These are phyloP conservation scores for Aureobasidium sp. DNA, from an alignment of 2,329 filamentous ascomycete genomes.

Conservation along the genomic window DNA sequence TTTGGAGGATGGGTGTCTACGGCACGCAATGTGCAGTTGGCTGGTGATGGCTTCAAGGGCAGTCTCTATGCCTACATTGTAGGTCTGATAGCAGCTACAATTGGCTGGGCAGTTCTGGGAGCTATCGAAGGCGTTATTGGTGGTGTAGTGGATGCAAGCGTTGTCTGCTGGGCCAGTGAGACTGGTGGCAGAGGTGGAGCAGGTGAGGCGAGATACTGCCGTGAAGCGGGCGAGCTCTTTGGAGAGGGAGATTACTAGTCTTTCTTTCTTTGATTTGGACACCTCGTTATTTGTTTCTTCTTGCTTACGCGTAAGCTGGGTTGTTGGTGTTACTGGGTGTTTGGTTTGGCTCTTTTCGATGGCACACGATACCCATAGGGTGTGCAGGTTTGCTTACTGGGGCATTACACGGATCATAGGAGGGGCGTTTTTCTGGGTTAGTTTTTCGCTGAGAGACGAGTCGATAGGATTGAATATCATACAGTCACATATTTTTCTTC, in stretches of 20 bases:
- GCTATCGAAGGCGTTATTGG: slow-evolving; percentile 31
- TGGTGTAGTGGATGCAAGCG: slow-evolving; percentile 42
- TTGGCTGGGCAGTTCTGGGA: slow-evolving; percentile 83
- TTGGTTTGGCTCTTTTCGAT: background rate
- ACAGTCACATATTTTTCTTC: background rate
- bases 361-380: background rate
- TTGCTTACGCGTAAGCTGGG: background rate
- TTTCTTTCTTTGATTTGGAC: background rate
- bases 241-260: slow-evolving; percentile 43
- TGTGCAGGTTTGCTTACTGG: background rate
- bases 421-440: background rate
- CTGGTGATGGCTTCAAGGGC: slow-evolving; percentile 49
- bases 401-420: background rate
- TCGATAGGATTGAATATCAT: background rate
- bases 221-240: slow-evolving; percentile 84
- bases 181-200: slow-evolving; percentile 52
- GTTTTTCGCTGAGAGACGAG: background rate
- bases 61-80: slow-evolving; percentile 94
- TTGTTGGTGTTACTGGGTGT: background rate
- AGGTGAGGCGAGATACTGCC: slow-evolving; percentile 70
- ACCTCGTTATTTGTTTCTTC: background rate
- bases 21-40: slow-evolving; percentile 65
- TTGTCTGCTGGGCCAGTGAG: slow-evolving; percentile 95
- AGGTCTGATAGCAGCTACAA: slow-evolving; percentile 82
- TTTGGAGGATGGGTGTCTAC: slow-evolving; percentile 97